These are phyloP conservation scores for Sporothrix variecibatus DNA, from an alignment of 2,329 filamentous ascomycete species.

Conservation along the genomic window DNA sequence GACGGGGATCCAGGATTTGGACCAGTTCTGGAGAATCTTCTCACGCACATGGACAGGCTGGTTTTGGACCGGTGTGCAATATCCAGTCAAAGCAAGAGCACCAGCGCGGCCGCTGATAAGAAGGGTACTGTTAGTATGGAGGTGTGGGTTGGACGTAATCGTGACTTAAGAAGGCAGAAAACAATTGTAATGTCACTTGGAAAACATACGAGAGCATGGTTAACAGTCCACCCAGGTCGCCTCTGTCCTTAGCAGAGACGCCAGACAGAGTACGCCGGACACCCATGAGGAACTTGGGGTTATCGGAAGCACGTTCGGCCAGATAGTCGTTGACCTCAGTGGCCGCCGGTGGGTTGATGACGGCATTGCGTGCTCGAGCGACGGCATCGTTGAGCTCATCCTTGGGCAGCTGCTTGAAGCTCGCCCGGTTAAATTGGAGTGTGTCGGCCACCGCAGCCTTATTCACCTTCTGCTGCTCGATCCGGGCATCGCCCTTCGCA, in stretches of 20 bases:
- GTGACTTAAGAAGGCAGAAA: not conserved
- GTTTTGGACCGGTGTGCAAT: slow-evolving; percentile 60
- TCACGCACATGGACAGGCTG: slow-evolving; percentile 64
- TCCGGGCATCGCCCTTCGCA: slow-evolving; percentile 37
- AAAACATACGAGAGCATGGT: slow-evolving; percentile 44
- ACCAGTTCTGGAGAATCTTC: slow-evolving; percentile 64
- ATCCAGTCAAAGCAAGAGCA: slow-evolving; percentile 67
- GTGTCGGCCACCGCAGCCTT: not conserved
- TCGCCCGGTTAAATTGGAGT: slow-evolving; percentile 39
- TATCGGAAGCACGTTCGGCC: slow-evolving; percentile 51
- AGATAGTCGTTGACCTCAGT: slow-evolving; percentile 55
- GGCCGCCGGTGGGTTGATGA: slow-evolving; percentile 43
- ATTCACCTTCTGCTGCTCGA: not conserved
- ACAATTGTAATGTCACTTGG: not conserved
- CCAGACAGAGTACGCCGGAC: slow-evolving; percentile 47
- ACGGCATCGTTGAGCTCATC: slow-evolving; percentile 53
- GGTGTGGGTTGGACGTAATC: too few relatives aligned
- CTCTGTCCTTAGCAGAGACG: slow-evolving; percentile 39
- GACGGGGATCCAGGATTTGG: slow-evolving; percentile 54
- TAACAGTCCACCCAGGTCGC: slow-evolving; percentile 45
- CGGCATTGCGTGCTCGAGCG: slow-evolving; percentile 39
- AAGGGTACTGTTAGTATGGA: not conserved
- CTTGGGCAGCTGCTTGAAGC: slow-evolving; percentile 51
- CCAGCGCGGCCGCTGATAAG: slow-evolving; percentile 48
- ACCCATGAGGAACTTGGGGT: slow-evolving; percentile 54